Evolutionary conservation across 495 filamentous ascomycete species (phyloP).

Genomic region (Patellaria atrata): DNA sequence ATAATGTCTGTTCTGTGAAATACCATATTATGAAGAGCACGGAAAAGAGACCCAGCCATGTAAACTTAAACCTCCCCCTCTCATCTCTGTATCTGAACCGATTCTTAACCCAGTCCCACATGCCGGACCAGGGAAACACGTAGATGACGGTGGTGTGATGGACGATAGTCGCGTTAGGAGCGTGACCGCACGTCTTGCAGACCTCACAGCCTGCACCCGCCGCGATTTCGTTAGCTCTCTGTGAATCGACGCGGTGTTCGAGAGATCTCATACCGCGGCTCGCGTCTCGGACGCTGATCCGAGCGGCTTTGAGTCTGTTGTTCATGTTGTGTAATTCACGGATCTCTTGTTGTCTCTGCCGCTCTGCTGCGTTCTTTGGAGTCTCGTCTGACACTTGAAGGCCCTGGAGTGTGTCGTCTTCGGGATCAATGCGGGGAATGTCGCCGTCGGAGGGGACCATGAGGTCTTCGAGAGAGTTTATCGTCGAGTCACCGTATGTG

Average conservation of each 20-base stretch:
- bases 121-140: neutral
- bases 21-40: constrained; percentile 10
- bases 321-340: constrained; percentile 26
- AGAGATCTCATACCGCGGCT: constrained; percentile 24
- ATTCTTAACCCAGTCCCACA: constrained; percentile 10
- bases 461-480: constrained; percentile 47
- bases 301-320: constrained; percentile 20
- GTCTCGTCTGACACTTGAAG: constrained; percentile 9
- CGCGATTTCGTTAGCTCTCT: constrained; percentile 9
- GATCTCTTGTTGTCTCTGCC: constrained; percentile 23
- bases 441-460: constrained; percentile 22
- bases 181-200: constrained; percentile 14
- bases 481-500: constrained; percentile 41
- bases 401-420: constrained; percentile 22
- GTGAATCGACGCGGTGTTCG: constrained; percentile 22
- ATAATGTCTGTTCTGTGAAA: constrained; percentile 10
- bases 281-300: constrained; percentile 26
- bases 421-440: constrained; percentile 10
- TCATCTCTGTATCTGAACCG: constrained; percentile 9
- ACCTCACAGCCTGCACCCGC: constrained; percentile 4
- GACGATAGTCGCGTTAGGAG: constrained; percentile 1
- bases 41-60: constrained; percentile 13
- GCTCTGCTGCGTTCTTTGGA: constrained; percentile 17
- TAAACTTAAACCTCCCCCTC: constrained; percentile 6
- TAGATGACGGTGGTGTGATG: too few species aligned